Evolutionary conservation across 2,329 filamentous ascomycete species (phyloP).

Genomic region (Lachnellula subtilissima): DNA sequence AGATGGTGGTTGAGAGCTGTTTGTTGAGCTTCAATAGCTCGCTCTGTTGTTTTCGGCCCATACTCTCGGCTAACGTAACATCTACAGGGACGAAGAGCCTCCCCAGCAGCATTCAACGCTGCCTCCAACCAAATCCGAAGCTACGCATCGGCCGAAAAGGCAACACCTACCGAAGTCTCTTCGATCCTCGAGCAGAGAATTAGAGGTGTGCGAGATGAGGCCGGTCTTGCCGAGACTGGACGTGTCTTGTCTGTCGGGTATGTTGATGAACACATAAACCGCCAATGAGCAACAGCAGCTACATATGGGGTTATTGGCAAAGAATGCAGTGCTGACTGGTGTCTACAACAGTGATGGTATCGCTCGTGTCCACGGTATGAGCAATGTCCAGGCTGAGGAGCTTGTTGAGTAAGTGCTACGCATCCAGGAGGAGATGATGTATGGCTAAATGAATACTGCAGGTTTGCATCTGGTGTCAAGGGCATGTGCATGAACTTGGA

Average conservation of each 20-base stretch:
- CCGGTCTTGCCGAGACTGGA: slow-evolving; percentile 94
- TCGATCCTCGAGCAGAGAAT: slow-evolving; percentile 99
- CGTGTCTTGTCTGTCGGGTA: slow-evolving; percentile 99
- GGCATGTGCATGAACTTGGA: slow-evolving; percentile 99
- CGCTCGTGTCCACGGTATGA: slow-evolving; percentile 98
- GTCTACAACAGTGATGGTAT: slow-evolving; percentile 85
- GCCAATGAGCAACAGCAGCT: slow-evolving; percentile 11
- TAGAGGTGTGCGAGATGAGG: slow-evolving; percentile 95
- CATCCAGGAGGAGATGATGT: slow-evolving; percentile 3
- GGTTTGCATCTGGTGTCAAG: slow-evolving; percentile 99
- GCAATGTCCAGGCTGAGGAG: slow-evolving; percentile 99
- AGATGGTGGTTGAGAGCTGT: slow-evolving; percentile 37
- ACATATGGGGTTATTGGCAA: slow-evolving; percentile 5
- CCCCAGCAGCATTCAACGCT: slow-evolving; percentile 71
- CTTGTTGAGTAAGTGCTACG: slow-evolving; percentile 84
- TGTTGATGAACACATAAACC: slow-evolving; percentile 39
- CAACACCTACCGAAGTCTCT: slow-evolving; percentile 94
- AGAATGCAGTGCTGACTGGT: slow-evolving; percentile 18
- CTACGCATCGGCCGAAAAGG: slow-evolving; percentile 92
- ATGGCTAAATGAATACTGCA: slow-evolving; percentile 35
- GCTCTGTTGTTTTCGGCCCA: slow-evolving; percentile 38
- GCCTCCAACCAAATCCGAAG: slow-evolving; percentile 69
- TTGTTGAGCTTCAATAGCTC: slow-evolving; percentile 32
- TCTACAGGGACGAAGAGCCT: slow-evolving; percentile 75
- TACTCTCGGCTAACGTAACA: slow-evolving; percentile 46